A percentile compares a stretch with the other conserved stretches of the same genome.
phyloP scores from a whole-genome alignment of 129 eudicot species.

The Escallonia herrerae region DNA sequence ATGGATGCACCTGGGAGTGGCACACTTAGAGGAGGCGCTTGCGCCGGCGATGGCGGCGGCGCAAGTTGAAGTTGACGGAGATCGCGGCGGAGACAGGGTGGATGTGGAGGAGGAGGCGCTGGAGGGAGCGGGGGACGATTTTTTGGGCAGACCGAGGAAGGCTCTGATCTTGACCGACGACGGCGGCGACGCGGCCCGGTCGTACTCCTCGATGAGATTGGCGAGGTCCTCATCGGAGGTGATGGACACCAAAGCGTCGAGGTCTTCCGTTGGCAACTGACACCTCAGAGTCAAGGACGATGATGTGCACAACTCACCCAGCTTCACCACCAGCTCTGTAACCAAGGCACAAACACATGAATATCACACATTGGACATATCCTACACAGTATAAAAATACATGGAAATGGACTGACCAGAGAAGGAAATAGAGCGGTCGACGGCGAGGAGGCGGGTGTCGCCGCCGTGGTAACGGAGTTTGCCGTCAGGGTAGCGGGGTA shows the following conservation, averaged over 20 bases:
- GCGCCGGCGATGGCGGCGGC: neutral
- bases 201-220: slow-evolving; percentile 78
- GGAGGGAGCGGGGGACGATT: slow-evolving; percentile 23
- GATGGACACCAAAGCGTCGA: slow-evolving; percentile 71
- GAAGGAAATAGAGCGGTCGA: slow-evolving; percentile 68
- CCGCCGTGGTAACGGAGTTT: slow-evolving; percentile 97
- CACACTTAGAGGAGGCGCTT: slow-evolving; percentile 13
- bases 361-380: neutral
- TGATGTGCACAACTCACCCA: slow-evolving; percentile 56
- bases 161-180: slow-evolving; percentile 57
- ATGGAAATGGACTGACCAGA: slow-evolving; percentile 40
- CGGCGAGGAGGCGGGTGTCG: slow-evolving; percentile 95
- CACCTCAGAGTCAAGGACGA: slow-evolving; percentile 51
- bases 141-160: slow-evolving; percentile 55
- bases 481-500: slow-evolving; percentile 93
- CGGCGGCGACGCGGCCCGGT: slow-evolving; percentile 22
- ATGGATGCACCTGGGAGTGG: slow-evolving; percentile 20
- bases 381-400: too few species aligned
- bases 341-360: neutral
- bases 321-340: slow-evolving; percentile 63
- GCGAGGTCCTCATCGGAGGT: slow-evolving; percentile 76
- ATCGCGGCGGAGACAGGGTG: slow-evolving; percentile 45
- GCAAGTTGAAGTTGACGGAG: slow-evolving; percentile 17
- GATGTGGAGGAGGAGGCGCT: slow-evolving; percentile 25
- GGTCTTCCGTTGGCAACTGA: slow-evolving; percentile 72